phyloP scores from a whole-genome alignment of 352 stramenopile genomes.

The Lagenidium giganteum region DNA sequence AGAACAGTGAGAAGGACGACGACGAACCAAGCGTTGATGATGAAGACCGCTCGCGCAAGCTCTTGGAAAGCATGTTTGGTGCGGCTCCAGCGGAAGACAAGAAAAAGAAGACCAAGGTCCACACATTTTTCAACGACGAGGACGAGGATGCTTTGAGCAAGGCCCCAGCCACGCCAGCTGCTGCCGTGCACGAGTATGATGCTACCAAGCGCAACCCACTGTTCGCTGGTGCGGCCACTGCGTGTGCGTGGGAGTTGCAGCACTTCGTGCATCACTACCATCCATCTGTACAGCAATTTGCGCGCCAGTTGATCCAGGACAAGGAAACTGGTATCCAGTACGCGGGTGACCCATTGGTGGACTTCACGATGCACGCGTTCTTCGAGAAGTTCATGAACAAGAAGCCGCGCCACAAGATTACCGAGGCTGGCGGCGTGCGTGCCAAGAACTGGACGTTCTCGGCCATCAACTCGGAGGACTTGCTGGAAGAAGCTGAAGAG shows the following conservation, averaged over 20 bases:
- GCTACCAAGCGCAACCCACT: constrained; percentile 84
- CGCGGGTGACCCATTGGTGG: constrained; percentile 93
- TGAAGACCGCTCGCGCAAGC: constrained; percentile 38
- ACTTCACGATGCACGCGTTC: constrained; percentile 97
- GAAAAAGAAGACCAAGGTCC: constrained; percentile 6
- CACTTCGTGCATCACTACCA: constrained; percentile 94
- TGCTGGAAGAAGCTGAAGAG: constrained; percentile 56
- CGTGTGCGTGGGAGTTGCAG: constrained; percentile 92
- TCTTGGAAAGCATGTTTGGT: constrained; percentile 71
- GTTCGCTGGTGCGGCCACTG: constrained; percentile 61
- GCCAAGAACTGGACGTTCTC: constrained; percentile 67
- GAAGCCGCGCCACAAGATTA: constrained; percentile 85
- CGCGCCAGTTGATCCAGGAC: constrained; percentile 70
- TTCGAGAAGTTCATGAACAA: constrained; percentile 99
- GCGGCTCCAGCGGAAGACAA: constrained; percentile 10
- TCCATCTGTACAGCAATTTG: constrained; percentile 93
- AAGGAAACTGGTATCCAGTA: constrained; percentile 82
- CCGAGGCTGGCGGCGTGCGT: constrained; percentile 1
- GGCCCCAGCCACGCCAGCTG: background rate
- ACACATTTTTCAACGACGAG: constrained; percentile 33
- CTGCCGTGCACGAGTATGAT: too few relatives aligned
- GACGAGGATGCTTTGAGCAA: background rate
- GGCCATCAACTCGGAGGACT: constrained; percentile 61
- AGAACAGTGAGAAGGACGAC: constrained; percentile 19
- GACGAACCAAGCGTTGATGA: constrained; percentile 21